Base-by-base conservation (phyloP, 2,329 filamentous ascomycete genomes). In the Teratosphaeria pseudoeucalypti region DNA sequence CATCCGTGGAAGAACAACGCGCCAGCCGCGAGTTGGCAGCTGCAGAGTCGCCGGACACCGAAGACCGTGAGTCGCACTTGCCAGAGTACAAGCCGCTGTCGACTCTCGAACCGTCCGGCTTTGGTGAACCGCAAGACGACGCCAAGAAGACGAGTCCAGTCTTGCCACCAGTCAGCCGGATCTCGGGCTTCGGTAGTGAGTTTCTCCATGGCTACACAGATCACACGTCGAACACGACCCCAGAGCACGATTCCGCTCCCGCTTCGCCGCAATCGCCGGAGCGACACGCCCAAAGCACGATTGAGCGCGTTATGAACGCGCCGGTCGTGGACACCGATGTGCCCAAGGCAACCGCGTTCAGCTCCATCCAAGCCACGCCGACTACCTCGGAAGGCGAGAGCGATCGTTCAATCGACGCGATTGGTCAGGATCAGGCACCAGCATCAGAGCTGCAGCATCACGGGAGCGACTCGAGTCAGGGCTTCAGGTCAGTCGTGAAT, bases 401-500 rank as follows among this genome's bases (percentile, higher is more conserved):
- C 19, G 43, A 49, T 49, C 16, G 43, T n/a, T 49, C 43, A 3
- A 23, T 19, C 16, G 43, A 49, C 43, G 43, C 16, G 23, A 16
- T 54, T 2, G 26, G 5, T 32, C 16, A 32, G 19, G 29, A 32
- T 14, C 54, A 56, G 14, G 29, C 29, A 14, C 54, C 19, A 37
- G 19, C 53, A 9, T 26, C 56, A 7, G 58, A 57, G 26, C 54
- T 62, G 14, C 61, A 62, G 32, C 80, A 81, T 62, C 78, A 81
- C 62, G 75, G 78, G 3, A 66, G 65, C 43, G 52, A 59, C 6
- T 64, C 79, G 3, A 67, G 65, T 29, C 57, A 60, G 6, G 67
- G 82, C n/a, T 84, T 83, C 66, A 74, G 74, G 27, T 68, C 66
- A 14, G 81, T 83, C 14, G 85, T 88, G 3, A 77, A 86, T 65